Evolutionary conservation across 2,329 filamentous ascomycete species (phyloP), one percentile per base, ranked within the genome.

Genomic region (Acarospora socialis): DNA sequence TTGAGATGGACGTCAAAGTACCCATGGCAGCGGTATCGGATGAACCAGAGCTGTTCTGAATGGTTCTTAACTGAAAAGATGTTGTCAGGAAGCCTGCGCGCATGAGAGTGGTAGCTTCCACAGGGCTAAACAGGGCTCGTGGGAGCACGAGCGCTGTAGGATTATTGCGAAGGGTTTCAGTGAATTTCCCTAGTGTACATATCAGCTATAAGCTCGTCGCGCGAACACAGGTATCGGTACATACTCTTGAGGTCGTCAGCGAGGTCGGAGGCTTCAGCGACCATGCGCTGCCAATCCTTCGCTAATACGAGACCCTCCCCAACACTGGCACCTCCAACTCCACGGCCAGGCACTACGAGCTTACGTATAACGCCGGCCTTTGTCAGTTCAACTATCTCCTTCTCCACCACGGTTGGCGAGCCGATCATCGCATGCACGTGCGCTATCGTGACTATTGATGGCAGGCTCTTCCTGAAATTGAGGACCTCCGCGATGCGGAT

Each of bases 31-130:
- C 47, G 7, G 32, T 18, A 14, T 54, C 53, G 1, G 60, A 56
- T 3, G 52, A 52, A 9, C 56, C 54, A 41, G 61, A 65, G 14
- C 55, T 43, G 30, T 60, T 55, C 34, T 47, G 58, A 35, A 46
- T 46, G 37, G 43, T 53, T 46, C 37, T 52, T 39, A 42, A 43
- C 36, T 51, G 52, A 45, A 55, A 51, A 36, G 51, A 58, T 40
- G 45, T 60, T 2, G 77, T 81, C 2, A 86, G 53, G 44, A 83
- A 81, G 2, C 81, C 80, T 1, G 68, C 66, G 25, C 65, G 58
- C 36, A 81, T 67, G 1, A 86, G 61, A 31, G 64, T 60, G 27
- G 73, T 65, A 14, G 67, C 55, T 44, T 77, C 65, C 3, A 46
- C 44, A 7, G 50, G 47, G 3, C 53, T 48, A 34, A 79, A 53